phyloP scores from a whole-genome alignment of 2,329 filamentous ascomycete species.

The Endothia cerciana region DNA sequence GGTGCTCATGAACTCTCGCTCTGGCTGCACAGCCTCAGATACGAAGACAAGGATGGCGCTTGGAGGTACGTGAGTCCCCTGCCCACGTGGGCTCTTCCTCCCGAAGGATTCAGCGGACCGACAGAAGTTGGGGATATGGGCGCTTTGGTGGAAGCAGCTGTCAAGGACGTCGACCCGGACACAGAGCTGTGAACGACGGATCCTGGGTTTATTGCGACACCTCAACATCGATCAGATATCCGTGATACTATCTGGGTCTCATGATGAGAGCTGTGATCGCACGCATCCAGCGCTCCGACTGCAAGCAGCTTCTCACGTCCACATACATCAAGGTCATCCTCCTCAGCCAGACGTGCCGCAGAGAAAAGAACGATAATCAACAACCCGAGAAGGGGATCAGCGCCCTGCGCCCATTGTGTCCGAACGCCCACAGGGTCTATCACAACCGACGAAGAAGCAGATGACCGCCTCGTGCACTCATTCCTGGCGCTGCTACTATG shows the following conservation, averaged over 20 bases:
- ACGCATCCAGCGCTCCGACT: background rate
- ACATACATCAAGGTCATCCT: background rate
- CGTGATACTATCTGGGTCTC: background rate
- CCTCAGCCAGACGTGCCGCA: background rate
- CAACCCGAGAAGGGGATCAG: background rate
- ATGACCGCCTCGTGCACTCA: background rate
- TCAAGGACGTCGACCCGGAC: conserved; percentile 50
- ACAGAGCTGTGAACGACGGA: conserved; percentile 33
- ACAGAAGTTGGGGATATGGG: conserved; percentile 67
- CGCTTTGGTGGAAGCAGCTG: conserved; percentile 57
- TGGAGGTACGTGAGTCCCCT: conserved; percentile 89
- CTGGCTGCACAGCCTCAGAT: conserved; percentile 90
- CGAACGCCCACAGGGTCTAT: background rate
- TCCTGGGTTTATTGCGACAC: background rate
- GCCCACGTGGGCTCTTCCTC: conserved; percentile 86
- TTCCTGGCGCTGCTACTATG: background rate
- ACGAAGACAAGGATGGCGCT: conserved; percentile 78
- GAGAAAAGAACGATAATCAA: background rate
- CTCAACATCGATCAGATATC: background rate
- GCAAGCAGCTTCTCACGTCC: background rate
- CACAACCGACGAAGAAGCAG: conserved; percentile 1
- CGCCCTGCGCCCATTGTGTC: background rate
- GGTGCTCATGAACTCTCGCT: conserved; percentile 88
- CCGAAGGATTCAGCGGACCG: conserved; percentile 71
- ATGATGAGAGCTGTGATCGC: background rate